Evolutionary conservation across 352 stramenopile species (phyloP), one percentile per base, ranked within the genome.

Genomic region (Phytophthora pini): DNA sequence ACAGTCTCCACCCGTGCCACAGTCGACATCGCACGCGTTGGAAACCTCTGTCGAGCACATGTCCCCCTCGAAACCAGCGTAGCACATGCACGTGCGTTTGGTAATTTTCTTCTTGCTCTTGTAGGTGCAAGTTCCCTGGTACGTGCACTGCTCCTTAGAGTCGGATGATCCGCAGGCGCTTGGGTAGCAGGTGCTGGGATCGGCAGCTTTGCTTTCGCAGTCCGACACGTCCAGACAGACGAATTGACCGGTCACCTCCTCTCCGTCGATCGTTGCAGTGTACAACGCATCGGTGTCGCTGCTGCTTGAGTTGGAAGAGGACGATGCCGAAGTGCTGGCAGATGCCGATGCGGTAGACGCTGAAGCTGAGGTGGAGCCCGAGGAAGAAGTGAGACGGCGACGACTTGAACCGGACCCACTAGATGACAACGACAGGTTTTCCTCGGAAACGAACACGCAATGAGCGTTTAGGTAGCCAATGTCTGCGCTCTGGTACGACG

Each of bases 401-500:
- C 61, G 57, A 13, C 31, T 34, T 7, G 46, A 57, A 4, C 52
- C 55, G 22, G 40, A 60, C 29, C 46, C 56, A 10, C 69, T 73
- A 20, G 51, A 66, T n/a, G 52, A 74, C 39, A 69, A 40, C 4
- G 39, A 61, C 26, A 76, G n/a, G 20, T 57, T 72, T 45, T 90
- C 76, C 69, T 92, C 83, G 13, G 84, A 79, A 26, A 92, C 83
- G 26, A 95, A 92, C 2, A 95, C 74, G 51, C 87, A 95, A 65
- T 95, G 87, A 15, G 86, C 78, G 58, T 95, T 94, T 10, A 95
- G 48, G 68, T 90, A 94, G 36, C 83, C 76, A 32, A 82, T 65
- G 49, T 92, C 82, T 6, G 74, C 61, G 47, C 74, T 85, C 66
- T 95, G 87, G 68, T 87, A 95, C 15, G 86, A 93, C 44, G 84